Conservation (phyloP, 1,139 yeast species). For the Spencermartinsiella ligniputridi region DNA sequence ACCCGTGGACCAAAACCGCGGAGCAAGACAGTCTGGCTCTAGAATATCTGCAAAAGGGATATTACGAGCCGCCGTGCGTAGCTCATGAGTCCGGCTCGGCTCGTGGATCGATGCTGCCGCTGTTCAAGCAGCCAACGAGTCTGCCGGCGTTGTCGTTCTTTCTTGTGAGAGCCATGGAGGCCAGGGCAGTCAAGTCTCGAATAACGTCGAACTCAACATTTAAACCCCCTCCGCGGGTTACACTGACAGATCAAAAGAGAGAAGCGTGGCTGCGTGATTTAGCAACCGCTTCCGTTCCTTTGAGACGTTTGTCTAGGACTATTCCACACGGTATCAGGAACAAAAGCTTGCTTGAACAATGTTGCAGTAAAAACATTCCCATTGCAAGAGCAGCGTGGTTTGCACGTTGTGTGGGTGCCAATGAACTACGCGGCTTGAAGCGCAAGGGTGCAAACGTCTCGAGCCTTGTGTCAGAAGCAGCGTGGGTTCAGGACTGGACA, state of each 20-base stretch:
- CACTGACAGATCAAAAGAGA: slow-evolving; percentile 77
- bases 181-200: slow-evolving; percentile 63
- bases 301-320: slow-evolving; percentile 64
- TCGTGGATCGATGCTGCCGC: slow-evolving; percentile 27
- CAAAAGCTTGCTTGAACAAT: slow-evolving; percentile 64
- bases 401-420: slow-evolving; percentile 77
- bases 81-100: slow-evolving; percentile 43
- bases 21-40: slow-evolving; percentile 50
- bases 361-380: slow-evolving; percentile 65
- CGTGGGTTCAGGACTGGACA: slow-evolving; percentile 86
- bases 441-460: slow-evolving; percentile 41
- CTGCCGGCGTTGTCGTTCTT: slow-evolving; percentile 58
- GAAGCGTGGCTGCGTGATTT: slow-evolving; percentile 83
- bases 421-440: slow-evolving; percentile 67
- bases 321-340: slow-evolving; percentile 91
- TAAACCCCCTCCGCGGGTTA: slow-evolving; percentile 81
- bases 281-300: slow-evolving; percentile 61
- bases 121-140: slow-evolving; percentile 43
- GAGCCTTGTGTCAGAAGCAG: slow-evolving; percentile 41
- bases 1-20: slow-evolving; percentile 60
- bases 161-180: slow-evolving; percentile 60
- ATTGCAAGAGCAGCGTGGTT: slow-evolving; percentile 82
- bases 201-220: slow-evolving; percentile 53
- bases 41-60: slow-evolving; percentile 55
- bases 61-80: slow-evolving; percentile 50